Percentiles rank a stretch among this genome's conserved stretches.
phyloP scores from a whole-genome alignment of 495 filamentous ascomycete species.

The Penicillium paxilli region DNA sequence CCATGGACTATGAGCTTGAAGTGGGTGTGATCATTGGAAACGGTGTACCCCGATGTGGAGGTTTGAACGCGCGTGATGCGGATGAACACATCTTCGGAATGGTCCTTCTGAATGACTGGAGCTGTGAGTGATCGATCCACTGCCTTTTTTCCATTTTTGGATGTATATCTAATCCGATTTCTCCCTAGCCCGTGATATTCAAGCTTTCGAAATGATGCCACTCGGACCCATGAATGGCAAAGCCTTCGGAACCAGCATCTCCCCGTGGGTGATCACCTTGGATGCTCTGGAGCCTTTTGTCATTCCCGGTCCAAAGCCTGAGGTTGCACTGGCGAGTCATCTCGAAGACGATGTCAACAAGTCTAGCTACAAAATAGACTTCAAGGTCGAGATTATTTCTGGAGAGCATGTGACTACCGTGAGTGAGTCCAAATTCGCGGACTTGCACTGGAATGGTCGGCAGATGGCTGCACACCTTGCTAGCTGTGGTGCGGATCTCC shows the following conservation, averaged over 20 bases:
- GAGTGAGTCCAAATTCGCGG: constrained; percentile 53
- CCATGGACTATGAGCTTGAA: constrained; percentile 82
- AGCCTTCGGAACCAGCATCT: constrained; percentile 79
- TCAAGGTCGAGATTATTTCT: constrained; percentile 66
- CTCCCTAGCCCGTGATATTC: constrained; percentile 35
- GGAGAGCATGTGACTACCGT: constrained; percentile 58
- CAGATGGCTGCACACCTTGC: constrained; percentile 88
- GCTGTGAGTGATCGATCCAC: constrained; percentile 54
- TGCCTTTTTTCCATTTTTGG: not conserved
- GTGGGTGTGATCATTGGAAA: constrained; percentile 72
- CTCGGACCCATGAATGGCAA: constrained; percentile 58
- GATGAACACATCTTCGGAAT: constrained; percentile 77
- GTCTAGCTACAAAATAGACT: constrained; percentile 64
- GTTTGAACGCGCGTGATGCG: constrained; percentile 48
- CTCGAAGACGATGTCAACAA: constrained; percentile 59
- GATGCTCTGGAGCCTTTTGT: constrained; percentile 71
- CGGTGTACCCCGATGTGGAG: constrained; percentile 11
- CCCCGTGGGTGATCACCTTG: constrained; percentile 77
- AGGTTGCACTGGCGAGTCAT: constrained; percentile 58
- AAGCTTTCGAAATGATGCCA: constrained; percentile 36
- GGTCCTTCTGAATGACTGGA: constrained; percentile 89
- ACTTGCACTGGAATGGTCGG: constrained; percentile 79
- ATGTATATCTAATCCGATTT: not conserved
- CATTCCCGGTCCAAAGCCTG: constrained; percentile 51
- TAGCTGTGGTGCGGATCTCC: constrained; percentile 71